A percentile compares a stretch with the other conserved stretches of the same genome.
phyloP scores from a whole-genome alignment of 208 protist genomes.

The Trypanosoma boissoni region DNA sequence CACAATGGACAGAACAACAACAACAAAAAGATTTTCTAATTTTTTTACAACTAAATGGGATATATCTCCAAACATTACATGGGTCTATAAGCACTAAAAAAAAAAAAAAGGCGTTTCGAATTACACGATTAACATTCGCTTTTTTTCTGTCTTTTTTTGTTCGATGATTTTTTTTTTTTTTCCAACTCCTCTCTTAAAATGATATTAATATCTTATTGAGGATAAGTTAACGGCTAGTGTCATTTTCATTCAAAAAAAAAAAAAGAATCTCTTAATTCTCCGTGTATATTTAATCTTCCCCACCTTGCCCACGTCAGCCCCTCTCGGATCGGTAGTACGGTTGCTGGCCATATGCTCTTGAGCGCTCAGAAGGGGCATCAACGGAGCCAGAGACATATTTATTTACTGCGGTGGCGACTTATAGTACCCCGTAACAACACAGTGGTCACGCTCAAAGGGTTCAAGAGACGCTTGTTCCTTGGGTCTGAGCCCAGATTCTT shows the following conservation, averaged over 20 bases:
- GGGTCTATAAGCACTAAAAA: conserved; percentile 1
- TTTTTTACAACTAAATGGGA: not conserved
- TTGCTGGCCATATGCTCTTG: no score
- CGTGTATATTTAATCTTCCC: not conserved
- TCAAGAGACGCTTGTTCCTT: conserved; percentile 98
- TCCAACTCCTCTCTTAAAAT: not conserved
- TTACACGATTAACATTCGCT: conserved; percentile 4
- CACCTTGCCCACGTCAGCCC: no score
- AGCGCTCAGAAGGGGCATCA: not conserved
- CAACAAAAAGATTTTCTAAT: conserved; percentile 7
- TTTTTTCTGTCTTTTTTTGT: conserved; percentile 1
- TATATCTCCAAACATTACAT: not conserved
- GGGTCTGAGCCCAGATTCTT: conserved; percentile 95
- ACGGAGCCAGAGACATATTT: not conserved
- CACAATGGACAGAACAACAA: not conserved
- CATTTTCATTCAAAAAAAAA: not conserved
- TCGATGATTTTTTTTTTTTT: not conserved
- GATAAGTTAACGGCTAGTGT: not conserved
- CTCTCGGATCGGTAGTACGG: no score
- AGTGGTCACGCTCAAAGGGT: conserved; percentile 99
- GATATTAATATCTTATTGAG: not conserved
- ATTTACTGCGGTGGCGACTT: conserved; percentile 65
- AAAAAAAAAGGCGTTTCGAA: no score
- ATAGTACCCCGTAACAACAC: conserved; percentile 93
- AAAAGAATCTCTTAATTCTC: not conserved